phyloP scores from a whole-genome alignment of 345 rosid genomes.

The Clarkia xantiana region DNA sequence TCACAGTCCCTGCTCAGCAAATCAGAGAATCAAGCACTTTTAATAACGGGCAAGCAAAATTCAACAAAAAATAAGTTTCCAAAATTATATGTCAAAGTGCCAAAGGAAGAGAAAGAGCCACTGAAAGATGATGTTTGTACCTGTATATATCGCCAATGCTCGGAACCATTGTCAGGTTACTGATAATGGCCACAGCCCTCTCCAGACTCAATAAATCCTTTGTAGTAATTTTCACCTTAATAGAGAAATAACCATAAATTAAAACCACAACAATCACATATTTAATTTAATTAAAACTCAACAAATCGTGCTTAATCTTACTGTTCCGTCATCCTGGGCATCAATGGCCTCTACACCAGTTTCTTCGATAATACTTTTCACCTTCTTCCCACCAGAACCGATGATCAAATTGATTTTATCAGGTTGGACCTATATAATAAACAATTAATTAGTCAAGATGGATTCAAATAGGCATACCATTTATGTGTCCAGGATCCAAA shows the following conservation, averaged over 20 bases:
- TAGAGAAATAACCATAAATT: conserved; percentile 10
- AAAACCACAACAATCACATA: conserved; percentile 11
- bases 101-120: neutral
- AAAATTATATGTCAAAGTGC: neutral
- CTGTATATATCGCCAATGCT: conserved; percentile 71
- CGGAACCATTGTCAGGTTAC: conserved; percentile 77
- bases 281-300: conserved; percentile 10
- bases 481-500: conserved; percentile 5
- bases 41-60: no score
- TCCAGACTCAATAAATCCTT: conserved; percentile 69
- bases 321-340: conserved; percentile 73
- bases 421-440: conserved; percentile 51
- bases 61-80: no score
- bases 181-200: conserved; percentile 65
- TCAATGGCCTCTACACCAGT: conserved; percentile 91
- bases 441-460: conserved; percentile 6
- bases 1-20: conserved; percentile 56
- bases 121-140: conserved; percentile 15
- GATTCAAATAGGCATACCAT: conserved; percentile 5
- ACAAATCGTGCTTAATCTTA: conserved; percentile 24
- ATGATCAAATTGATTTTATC: conserved; percentile 70
- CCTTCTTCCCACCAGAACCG: conserved; percentile 97
- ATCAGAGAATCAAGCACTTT: conserved; percentile 7
- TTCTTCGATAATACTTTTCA: conserved; percentile 89
- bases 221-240: conserved; percentile 81